phyloP scores from a whole-genome alignment of 306 rosid genomes.

The Delonix regia region DNA sequence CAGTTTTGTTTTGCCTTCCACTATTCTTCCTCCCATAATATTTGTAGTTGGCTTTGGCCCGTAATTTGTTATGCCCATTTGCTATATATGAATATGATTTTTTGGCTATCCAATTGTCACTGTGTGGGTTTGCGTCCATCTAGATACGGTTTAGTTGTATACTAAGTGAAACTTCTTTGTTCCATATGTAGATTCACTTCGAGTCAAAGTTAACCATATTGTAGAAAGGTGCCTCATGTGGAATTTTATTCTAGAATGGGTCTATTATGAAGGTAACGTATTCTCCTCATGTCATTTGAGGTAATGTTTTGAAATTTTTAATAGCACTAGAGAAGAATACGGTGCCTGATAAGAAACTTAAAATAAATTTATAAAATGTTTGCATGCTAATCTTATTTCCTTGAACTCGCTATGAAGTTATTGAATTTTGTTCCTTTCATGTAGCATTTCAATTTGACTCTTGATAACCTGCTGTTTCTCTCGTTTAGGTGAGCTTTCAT shows the following conservation, averaged over 20 bases:
- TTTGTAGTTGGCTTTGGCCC: not conserved
- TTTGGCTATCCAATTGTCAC: not conserved
- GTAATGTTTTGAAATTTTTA: too few species aligned
- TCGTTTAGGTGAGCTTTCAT: too few species aligned
- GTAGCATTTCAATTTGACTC: too few species aligned
- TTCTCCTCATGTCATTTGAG: too few species aligned
- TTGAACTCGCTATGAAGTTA: too few species aligned
- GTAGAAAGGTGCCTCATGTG: not conserved
- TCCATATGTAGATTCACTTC: not conserved
- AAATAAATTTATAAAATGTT: too few species aligned
- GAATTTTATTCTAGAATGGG: not conserved
- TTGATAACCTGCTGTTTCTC: too few species aligned
- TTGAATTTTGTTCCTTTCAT: too few species aligned
- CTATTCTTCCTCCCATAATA: not conserved
- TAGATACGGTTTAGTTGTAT: not conserved
- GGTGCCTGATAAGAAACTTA: too few species aligned
- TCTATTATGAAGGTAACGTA: not conserved
- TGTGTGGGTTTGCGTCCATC: not conserved
- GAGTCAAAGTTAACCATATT: too few species aligned
- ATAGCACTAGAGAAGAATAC: too few species aligned
- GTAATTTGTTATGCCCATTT: not conserved
- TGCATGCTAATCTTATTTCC: too few species aligned
- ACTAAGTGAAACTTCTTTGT: not conserved
- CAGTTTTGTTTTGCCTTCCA: not conserved
- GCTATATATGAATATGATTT: not conserved